Evolutionary conservation across 768 basidiomycete genomes (phyloP), one percentile per base, ranked within the genome.

Genomic region (Dioszegia crocea): DNA sequence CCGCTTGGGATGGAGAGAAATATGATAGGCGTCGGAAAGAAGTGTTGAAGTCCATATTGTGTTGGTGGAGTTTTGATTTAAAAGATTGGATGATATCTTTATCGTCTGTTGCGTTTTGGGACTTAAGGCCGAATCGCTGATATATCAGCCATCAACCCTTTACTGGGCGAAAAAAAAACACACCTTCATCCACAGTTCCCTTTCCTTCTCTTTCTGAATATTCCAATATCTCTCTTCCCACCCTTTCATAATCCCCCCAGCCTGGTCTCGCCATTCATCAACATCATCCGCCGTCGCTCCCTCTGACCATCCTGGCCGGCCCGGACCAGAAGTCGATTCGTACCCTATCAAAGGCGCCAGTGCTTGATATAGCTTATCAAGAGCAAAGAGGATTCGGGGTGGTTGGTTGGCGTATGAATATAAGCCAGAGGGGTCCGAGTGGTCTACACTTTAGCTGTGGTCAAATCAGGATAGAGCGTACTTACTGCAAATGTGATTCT

Each of bases 271-370:
- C 51, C 82, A 81, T 14, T 79, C 77, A 31, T 84, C 80, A 30
- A 82, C 68, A 6, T 85, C 88, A 9, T 79, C 78, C 45, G 82
- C 78, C 12, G 80, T 81, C 87, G 89, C 91, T 23, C 80, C 81
- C 8, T 82, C 78, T 0, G 85, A 85, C 89, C 90, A 96, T 0
- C 84, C 87, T 19, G 76, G 17, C 2, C 56, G 49, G 1, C 59
- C 55, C 3, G 41, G 38, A 3, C 80, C 82, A 14, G 83, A 83
- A 2, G 79, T 63, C 30, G 84, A 83, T 68, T 99, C 94, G 6
- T 86, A 88, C 2, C 92, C 92, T 45, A 98, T 86, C 47, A 99
- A 78, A 3, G 91, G 91, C 0, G 88, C 82, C 17, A 96, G 84
- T 0, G 91, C 82, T 4, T 60, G 48, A 24, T 70, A 71, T 21